Evolutionary conservation across 1,139 yeast species (phyloP), one percentile per base, ranked within the genome.

Genomic region (Kluyveromyces sp.): DNA sequence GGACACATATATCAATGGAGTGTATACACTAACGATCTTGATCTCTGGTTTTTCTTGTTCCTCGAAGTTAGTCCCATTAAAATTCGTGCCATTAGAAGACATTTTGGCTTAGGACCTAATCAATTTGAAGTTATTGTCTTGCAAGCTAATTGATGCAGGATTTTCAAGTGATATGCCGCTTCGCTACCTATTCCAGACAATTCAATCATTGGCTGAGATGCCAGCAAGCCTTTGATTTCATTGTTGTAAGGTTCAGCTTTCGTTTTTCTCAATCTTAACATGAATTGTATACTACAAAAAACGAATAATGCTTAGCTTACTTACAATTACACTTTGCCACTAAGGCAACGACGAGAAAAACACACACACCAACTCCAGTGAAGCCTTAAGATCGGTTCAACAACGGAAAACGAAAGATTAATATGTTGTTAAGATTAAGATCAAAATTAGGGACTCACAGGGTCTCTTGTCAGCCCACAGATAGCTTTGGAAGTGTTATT

Each of bases 371-470:
- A 6, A 30, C 7, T n/a, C 7, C 13, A 7, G 17, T 7, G 33
- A 30, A n/a, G 7, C 6, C 7, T 30, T 30, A 7, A 30, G 12
- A n/a, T 7, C 15, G n/a, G 33, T 30, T 30, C 13, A 30, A 15
- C 15, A 6, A n/a, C 13, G 33, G 33, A 22, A 22, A 6, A 22
- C 8, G 9, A 9, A 6, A 22, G 6, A 25, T 9, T 25, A 13
- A 11, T 1, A 59, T 67, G 84, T 73, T 80, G 47, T 58, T 92
- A 46, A 74, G 98, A 60, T 86, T 92, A 64, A 75, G 96, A 58
- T 73, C 92, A 32, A 84, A 77, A 54, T 84, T 84, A 55, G 97
- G 97, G 12, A 82, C 80, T 75, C 78, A 77, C 60, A 74, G 97
- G 47, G 72, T 85, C 37, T 63, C 66, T 33, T 77, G 78, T 18